A percentile compares a stretch with the other conserved stretches of the same genome.
Conservation (phyloP, 768 basidiomycete species). For the Tylopilus sp. region DNA sequence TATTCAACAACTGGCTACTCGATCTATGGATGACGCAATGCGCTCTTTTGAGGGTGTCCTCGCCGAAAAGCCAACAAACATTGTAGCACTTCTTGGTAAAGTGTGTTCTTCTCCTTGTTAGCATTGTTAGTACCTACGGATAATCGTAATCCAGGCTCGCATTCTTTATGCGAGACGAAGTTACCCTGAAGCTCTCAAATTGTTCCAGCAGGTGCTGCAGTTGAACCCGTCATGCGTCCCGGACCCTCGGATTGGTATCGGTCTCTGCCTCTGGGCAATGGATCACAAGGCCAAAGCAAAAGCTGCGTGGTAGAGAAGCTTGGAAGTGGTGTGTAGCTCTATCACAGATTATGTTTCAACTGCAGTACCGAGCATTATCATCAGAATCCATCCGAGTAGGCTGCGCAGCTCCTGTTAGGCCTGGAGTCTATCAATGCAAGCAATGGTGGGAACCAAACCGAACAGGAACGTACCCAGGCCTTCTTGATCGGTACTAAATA, state of each 20-base stretch:
- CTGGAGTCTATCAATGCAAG: constrained; percentile 85
- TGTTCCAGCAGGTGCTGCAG: constrained; percentile 82
- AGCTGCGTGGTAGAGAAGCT: constrained; percentile 83
- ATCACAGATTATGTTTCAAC: background rate
- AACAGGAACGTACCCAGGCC: constrained; percentile 57
- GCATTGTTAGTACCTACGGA: background rate
- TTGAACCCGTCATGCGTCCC: constrained; percentile 78
- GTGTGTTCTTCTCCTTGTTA: constrained; percentile 34
- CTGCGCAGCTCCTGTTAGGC: constrained; percentile 79
- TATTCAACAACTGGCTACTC: constrained; percentile 75
- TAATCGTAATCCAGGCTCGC: constrained; percentile 52
- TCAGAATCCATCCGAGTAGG: constrained; percentile 77
- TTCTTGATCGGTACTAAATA: constrained; percentile 66
- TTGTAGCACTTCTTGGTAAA: constrained; percentile 86
- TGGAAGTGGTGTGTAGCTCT: constrained; percentile 70
- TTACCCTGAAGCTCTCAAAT: constrained; percentile 73
- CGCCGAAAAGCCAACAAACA: constrained; percentile 73
- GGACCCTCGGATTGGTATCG: constrained; percentile 94
- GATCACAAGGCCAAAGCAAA: constrained; percentile 80
- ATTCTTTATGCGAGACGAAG: constrained; percentile 79
- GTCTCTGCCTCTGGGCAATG: constrained; percentile 89
- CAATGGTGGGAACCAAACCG: constrained; percentile 61
- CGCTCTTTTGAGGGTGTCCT: constrained; percentile 81
- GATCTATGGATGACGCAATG: constrained; percentile 78
- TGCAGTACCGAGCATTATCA: background rate